These are phyloP conservation scores for Allantophomopsis lycopodina DNA, from an alignment of 2,329 filamentous ascomycete genomes.

Conservation along the genomic window DNA sequence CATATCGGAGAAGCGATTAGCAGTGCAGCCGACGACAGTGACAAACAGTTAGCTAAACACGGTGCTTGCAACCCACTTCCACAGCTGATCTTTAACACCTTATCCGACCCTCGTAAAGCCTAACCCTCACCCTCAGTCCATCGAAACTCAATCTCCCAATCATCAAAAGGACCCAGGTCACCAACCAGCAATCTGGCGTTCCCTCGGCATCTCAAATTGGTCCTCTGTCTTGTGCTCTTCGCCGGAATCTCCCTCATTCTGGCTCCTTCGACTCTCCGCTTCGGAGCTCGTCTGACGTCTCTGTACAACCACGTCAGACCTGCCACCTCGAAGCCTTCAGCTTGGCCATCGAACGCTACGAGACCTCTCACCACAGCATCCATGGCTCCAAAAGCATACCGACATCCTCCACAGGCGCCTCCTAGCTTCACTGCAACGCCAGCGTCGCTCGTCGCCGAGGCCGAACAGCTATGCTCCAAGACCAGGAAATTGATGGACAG, in stretches of 20 bases:
- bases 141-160: too few relatives aligned
- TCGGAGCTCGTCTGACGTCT: slow-evolving; percentile 31
- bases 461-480: slow-evolving; percentile 48
- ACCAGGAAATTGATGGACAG: slow-evolving; percentile 49
- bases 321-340: slow-evolving; percentile 1
- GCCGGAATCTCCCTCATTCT: slow-evolving; percentile 34
- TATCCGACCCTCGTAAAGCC: too few relatives aligned
- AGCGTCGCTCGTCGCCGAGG: slow-evolving; percentile 51
- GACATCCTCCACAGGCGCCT: slow-evolving; percentile 63
- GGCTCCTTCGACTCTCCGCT: background rate
- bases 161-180: too few relatives aligned
- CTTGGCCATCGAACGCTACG: slow-evolving; percentile 2
- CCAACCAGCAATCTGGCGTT: slow-evolving; percentile 23
- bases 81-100: too few relatives aligned
- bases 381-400: slow-evolving; percentile 56
- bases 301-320: slow-evolving; percentile 40
- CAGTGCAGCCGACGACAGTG: too few relatives aligned
- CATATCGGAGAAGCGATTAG: too few relatives aligned
- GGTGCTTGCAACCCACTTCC: too few relatives aligned
- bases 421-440: slow-evolving; percentile 66
- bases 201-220: slow-evolving; percentile 17
- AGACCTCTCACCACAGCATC: slow-evolving; percentile 29
- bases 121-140: too few relatives aligned
- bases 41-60: too few relatives aligned
- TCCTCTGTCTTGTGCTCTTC: slow-evolving; percentile 42